Evolutionary conservation across 2,329 filamentous ascomycete genomes (phyloP).

Genomic region (Xylaria sp.): DNA sequence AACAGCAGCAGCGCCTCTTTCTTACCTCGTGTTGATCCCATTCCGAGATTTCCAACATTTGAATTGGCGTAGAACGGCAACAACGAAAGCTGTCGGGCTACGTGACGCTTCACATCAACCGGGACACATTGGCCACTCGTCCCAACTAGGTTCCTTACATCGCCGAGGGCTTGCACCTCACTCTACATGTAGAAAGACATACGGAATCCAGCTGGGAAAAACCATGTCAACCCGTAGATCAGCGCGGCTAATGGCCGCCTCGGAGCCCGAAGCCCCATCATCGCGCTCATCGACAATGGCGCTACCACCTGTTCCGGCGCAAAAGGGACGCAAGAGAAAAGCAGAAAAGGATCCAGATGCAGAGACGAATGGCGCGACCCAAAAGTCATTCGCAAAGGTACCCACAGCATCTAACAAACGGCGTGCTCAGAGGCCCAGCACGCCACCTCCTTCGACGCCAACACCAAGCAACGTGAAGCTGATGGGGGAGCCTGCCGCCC

Average conservation of each 20-base stretch:
- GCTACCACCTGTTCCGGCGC: conserved; percentile 33
- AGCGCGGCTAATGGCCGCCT: conserved; percentile 38
- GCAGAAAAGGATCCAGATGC: conserved; percentile 18
- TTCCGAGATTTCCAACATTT: background rate
- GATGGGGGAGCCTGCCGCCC: conserved; percentile 43
- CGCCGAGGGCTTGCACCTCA: background rate
- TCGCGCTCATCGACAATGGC: conserved; percentile 26
- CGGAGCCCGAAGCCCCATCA: conserved; percentile 26
- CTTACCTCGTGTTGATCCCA: background rate
- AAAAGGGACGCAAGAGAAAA: conserved; percentile 45
- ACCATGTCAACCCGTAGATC: conserved; percentile 43
- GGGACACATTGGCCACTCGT: background rate
- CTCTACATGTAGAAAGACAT: background rate
- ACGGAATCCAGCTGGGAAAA: conserved; percentile 8
- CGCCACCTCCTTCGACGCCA: conserved; percentile 51
- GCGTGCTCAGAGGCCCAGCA: conserved; percentile 32
- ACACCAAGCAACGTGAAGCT: conserved; percentile 53
- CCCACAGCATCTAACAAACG: conserved; percentile 42
- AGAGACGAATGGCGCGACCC: background rate
- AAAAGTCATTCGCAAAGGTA: conserved; percentile 21
- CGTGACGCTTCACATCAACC: conserved; percentile 7
- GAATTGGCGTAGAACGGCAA: background rate
- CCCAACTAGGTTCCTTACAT: background rate
- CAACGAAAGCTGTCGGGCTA: background rate
- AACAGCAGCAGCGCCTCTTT: background rate